phyloP scores from a whole-genome alignment of 2,329 filamentous ascomycete species.

The Penicillium sp. region DNA sequence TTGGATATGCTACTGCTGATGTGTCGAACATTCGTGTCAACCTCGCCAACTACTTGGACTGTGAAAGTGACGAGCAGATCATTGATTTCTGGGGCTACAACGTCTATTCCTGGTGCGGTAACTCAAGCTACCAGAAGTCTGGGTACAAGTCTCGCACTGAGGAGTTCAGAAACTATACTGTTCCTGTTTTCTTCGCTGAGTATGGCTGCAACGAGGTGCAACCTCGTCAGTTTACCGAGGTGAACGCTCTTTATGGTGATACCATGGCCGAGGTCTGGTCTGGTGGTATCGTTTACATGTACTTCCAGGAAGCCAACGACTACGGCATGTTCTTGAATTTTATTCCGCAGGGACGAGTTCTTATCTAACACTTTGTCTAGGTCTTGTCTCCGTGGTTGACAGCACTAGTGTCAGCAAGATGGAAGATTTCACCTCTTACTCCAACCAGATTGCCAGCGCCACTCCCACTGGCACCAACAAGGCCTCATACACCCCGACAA shows the following conservation, averaged over 20 bases:
- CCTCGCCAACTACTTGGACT: constrained; percentile 92
- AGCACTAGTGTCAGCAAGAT: constrained; percentile 66
- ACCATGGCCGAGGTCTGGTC: constrained; percentile 86
- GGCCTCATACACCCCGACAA: constrained; percentile 71
- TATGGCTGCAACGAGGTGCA: constrained; percentile 85
- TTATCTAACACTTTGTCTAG: too few relatives aligned
- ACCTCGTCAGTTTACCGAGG: constrained; percentile 80
- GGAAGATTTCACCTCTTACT: constrained; percentile 73
- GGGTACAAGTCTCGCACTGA: constrained; percentile 79
- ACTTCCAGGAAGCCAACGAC: constrained; percentile 85
- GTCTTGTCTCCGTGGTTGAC: constrained; percentile 57
- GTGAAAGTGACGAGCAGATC: constrained; percentile 63
- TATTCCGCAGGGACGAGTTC: too few relatives aligned
- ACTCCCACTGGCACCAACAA: constrained; percentile 68
- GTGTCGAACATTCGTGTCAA: constrained; percentile 79
- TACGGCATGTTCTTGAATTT: constrained; percentile 25
- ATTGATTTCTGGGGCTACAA: constrained; percentile 99
- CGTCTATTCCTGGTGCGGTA: constrained; percentile 97
- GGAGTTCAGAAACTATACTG: constrained; percentile 84
- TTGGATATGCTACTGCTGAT: constrained; percentile 93
- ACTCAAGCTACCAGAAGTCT: constrained; percentile 74
- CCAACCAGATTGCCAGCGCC: constrained; percentile 68
- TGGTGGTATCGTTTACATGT: constrained; percentile 98
- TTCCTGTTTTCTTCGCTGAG: constrained; percentile 95
- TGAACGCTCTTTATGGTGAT: constrained; percentile 73